Base-by-base conservation (phyloP, 768 basidiomycete species). In the Collybiopsis confluens region DNA sequence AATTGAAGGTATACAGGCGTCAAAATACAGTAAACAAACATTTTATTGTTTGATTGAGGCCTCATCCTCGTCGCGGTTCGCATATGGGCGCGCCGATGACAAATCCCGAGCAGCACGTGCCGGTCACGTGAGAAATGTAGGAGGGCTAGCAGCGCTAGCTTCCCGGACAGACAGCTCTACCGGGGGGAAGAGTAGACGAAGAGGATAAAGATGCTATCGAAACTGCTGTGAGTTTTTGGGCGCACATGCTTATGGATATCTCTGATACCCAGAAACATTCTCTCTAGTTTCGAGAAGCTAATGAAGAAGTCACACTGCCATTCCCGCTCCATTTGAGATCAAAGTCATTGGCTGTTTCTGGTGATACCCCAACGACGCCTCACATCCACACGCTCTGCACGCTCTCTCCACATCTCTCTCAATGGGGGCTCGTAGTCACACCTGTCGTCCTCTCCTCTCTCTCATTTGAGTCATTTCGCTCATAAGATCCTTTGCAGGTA, bases 231-330 rank as follows among this genome's bases (percentile, higher is more conserved):
- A 67, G 88, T 68, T 45, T 18, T 24, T 33, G 30, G 6, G 30
- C 5, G 13, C 5, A 13, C 13, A 13, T 33, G 6, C 6, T 33
- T 33, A 5, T 33, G 30, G 30, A 13, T 33, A 6, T 5, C 6
- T 33, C 30, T n/a, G n/a, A n/a, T n/a, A n/a, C n/a, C n/a, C n/a
- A n/a, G n/a, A n/a, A 36, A 41, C 26, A 41, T 24, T 24, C 36
- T 43, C 27, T 40, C 11, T 62, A 94, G 92, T 78, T 78, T 45
- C 76, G 93, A 54, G 93, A 96, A 68, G 93, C 93, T 0, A 66
- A 81, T 52, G 93, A 96, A 70, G 93, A 96, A 72, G 88, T 95
- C n/a, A 81, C 70, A 1, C 73, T 95, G 2, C 84, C 89, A 0
- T 63, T 82, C 21, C 47, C 47, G 16, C 15, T 21, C 4, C 16